Evolutionary conservation across 2,329 filamentous ascomycete species (phyloP).

Genomic region (Stemphylium lycopersici): DNA sequence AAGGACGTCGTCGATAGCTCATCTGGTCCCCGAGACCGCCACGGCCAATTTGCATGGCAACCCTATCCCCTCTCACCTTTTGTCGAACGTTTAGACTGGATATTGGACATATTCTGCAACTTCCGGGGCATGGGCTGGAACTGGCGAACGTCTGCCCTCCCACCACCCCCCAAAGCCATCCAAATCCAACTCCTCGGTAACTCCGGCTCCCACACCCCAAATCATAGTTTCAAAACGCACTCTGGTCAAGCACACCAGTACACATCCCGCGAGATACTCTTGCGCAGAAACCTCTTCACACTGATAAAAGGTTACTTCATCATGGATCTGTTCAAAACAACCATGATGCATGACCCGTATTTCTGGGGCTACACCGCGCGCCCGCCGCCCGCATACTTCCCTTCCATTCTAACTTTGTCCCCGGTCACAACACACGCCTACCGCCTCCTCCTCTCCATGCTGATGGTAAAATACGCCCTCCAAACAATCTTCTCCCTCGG

Average conservation of each 20-base stretch:
- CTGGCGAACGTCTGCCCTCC: constrained; percentile 59
- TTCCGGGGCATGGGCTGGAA: constrained; percentile 67
- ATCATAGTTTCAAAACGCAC: constrained; percentile 28
- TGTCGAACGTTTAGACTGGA: constrained; percentile 63
- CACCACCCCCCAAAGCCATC: constrained; percentile 51
- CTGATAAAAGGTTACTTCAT: constrained; percentile 67
- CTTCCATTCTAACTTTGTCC: constrained; percentile 52
- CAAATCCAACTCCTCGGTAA: constrained; percentile 47
- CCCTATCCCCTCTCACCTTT: constrained; percentile 56
- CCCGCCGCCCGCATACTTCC: constrained; percentile 53
- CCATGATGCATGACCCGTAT: constrained; percentile 79
- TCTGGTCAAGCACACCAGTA: constrained; percentile 48
- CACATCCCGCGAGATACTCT: constrained; percentile 39
- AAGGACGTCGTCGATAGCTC: constrained; percentile 20
- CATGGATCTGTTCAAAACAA: constrained; percentile 72
- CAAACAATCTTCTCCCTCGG: constrained; percentile 65
- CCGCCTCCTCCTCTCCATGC: constrained; percentile 63
- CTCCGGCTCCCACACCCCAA: constrained; percentile 20
- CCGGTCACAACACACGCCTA: constrained; percentile 57
- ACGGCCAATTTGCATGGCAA: constrained; percentile 59
- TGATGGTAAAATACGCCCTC: constrained; percentile 66
- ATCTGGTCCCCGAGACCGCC: constrained; percentile 37
- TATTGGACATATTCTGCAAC: constrained; percentile 61
- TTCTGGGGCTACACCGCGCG: constrained; percentile 64
- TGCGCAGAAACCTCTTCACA: constrained; percentile 43